Base-by-base conservation (phyloP, 805 yeast genomes). In the Ogataea wickerhamii region DNA sequence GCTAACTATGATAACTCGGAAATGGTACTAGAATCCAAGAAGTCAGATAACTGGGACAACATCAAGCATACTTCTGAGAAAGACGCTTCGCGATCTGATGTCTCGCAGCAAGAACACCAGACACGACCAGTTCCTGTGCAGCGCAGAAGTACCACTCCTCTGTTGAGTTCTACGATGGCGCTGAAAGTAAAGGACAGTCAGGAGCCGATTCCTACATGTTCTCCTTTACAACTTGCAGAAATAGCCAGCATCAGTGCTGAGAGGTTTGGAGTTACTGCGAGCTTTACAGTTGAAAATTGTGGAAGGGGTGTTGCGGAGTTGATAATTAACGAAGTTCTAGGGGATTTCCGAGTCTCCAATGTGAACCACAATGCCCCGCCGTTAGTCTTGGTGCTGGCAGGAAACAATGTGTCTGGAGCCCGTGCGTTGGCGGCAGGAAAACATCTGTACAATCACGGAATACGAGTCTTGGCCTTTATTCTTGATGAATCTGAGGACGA, bases 361-460 rank as follows among this genome's bases (percentile, higher is more conserved):
- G 64, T 68, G n/a, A 84, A 84, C 56, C 87, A 81, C 53, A 87
- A 88, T 55, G 70, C 85, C 14, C 84, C 88, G 6, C 96, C 96
- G 2, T 63, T 87, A 38, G 81, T 85, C 3, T 65, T 87, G 11
- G 63, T 82, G 2, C 65, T 87, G 19, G 77, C 76, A 3, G 93
- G 94, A n/a, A 82, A 82, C 50, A 79, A 80, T 38, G 67, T 81
- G 39, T 72, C 91, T 17, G 94, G 95, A 17, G 71, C 80, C 5
- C 67, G 87, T 40, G 88, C 89, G 0, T 62, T 87, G 38, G 86
- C 88, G 0, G 71, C 89, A 0, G 95, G 88, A 0, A 75, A 95
- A 45, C 88, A 83, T 49, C 68, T 89, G 36, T 64, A 81, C 28
- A 86, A 85, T 52, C 82, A 82, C 47, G 87, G 86, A 1, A 72